Evolutionary conservation across 805 yeast species (phyloP), one percentile per base, ranked within the genome.

Genomic region (Metschnikowia rubicola): DNA sequence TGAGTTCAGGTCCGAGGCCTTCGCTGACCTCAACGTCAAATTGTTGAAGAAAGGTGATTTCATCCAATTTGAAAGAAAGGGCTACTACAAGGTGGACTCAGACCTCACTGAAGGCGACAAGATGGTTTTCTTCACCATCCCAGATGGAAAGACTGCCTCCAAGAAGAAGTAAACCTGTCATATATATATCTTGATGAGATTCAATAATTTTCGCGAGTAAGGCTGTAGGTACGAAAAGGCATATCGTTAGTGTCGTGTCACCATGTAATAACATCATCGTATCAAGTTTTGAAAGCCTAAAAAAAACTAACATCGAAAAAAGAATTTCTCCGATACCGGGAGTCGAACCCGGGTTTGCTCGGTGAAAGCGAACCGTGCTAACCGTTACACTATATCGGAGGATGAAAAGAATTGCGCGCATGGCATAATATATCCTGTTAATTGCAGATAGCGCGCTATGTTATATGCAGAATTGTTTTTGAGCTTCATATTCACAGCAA

Each of bases 61-160:
- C 48, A 82, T 92, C 58, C 98, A 92, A 74, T 90, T 92, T 57
- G 98, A 92, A 74, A 87, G 98, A 77, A 92, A 92, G 75, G 98
- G 98, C 60, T 92, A 89, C 78, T 92, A 73, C 81, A 81, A 94
- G 65, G 75, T 91, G 51, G 98, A 92, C 62, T 68, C 49, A 56
- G 63, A 77, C 31, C 76, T 75, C 52, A 67, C 71, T 31, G 80
- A 77, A 49, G 86, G 83, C 48, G 73, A 80, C 58, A 80, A 81
- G 53, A 84, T 81, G 53, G 84, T 86, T 42, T 86, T 92, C 77
- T 92, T 86, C 73, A 85, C 96, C 55, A 89, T 92, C 59, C 98
- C 98, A 53, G 98, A 92, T 67, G 98, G 98, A 66, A 92, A 91
- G 73, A 56, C 67, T 42, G 70, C 61, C 30, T 56, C 69, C 12